These are phyloP conservation scores for Linum usitatissimum DNA, from an alignment of 345 rosid genomes.

Conservation along the genomic window DNA sequence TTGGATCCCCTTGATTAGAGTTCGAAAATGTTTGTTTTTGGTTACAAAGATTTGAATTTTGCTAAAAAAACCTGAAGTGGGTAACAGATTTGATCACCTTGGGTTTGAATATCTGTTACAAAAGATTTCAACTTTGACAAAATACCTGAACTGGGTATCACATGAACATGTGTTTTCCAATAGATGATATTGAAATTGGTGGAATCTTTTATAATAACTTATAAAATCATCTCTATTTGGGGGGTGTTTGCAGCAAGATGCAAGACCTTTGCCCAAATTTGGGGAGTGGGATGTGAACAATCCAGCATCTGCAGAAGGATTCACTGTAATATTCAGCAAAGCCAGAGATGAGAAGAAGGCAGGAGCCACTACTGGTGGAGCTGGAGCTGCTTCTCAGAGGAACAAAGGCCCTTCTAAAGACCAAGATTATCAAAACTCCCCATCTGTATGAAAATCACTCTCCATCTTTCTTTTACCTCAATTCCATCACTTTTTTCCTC, in stretches of 20 bases:
- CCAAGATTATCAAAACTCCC: conserved; percentile 6
- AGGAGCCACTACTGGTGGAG: conserved; percentile 19
- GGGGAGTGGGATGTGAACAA: conserved; percentile 76
- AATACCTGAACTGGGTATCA: background rate
- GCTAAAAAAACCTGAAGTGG: too few species aligned
- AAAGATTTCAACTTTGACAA: background rate
- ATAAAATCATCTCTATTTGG: background rate
- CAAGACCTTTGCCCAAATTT: conserved; percentile 55
- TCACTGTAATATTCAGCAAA: conserved; percentile 57
- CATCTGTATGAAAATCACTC: conserved; percentile 5
- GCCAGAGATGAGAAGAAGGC: conserved; percentile 58
- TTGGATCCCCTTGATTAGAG: background rate
- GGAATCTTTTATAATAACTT: background rate
- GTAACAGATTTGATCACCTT: too few species aligned
- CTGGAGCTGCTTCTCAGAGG: conserved; percentile 14
- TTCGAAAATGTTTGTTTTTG: too few species aligned
- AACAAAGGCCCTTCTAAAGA: conserved; percentile 5
- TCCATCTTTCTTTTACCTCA: conserved; percentile 1
- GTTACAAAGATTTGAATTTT: too few species aligned
- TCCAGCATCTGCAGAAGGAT: conserved; percentile 69
- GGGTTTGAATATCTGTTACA: background rate
- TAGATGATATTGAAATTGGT: too few species aligned
- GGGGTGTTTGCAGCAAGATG: conserved; percentile 29
- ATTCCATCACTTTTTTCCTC: background rate
- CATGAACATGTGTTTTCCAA: too few species aligned